A percentile compares a stretch with the other conserved stretches of the same genome.
Conservation (phyloP, 2,329 filamentous ascomycete genomes). For the Apiospora saccharicola region DNA sequence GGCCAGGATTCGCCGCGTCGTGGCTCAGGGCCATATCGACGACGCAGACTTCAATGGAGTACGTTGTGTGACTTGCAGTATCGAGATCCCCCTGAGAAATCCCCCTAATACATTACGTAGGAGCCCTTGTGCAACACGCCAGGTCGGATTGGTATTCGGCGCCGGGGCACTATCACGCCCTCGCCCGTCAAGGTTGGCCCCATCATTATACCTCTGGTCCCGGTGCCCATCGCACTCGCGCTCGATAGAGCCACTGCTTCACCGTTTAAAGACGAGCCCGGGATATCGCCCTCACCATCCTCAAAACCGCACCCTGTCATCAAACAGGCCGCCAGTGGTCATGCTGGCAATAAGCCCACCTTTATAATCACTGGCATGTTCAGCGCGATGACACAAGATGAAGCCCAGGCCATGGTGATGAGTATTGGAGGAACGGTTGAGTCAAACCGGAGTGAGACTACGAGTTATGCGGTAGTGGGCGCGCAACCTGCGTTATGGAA, state of each 20-base stretch:
- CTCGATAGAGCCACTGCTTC: neutral
- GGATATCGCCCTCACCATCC: neutral
- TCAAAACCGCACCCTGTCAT: neutral
- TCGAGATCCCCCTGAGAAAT: neutral
- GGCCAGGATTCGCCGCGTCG: constrained; percentile 75
- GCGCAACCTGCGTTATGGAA: neutral
- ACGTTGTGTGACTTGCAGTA: constrained; percentile 45
- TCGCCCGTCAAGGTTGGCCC: neutral
- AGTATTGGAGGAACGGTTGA: neutral
- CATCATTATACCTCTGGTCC: neutral
- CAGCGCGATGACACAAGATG: neutral
- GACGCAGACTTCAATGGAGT: constrained; percentile 90
- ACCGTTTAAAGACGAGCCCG: neutral
- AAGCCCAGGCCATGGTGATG: neutral
- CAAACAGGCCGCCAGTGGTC: neutral
- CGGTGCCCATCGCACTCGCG: neutral
- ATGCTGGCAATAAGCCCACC: neutral
- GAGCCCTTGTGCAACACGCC: neutral
- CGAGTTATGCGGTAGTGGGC: neutral
- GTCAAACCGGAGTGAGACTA: neutral
- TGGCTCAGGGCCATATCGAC: constrained; percentile 82
- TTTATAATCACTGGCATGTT: neutral
- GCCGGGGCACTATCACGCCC: neutral
- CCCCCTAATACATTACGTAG: neutral
- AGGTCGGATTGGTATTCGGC: neutral